Conservation (phyloP, 2,329 filamentous ascomycete species). For the Tolypocladium pustulatum region DNA sequence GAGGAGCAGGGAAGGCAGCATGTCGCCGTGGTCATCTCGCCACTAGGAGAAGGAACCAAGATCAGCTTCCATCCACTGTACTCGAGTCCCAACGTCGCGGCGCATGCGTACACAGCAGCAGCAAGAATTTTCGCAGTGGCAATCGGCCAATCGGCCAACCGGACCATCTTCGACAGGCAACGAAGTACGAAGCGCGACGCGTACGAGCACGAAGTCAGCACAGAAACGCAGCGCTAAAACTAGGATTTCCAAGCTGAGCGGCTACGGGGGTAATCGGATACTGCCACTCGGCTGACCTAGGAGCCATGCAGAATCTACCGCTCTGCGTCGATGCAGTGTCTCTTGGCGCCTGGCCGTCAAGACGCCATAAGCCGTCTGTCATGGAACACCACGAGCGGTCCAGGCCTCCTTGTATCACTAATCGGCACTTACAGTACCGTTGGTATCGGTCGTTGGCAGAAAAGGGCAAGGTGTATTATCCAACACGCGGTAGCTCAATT, state of each 20-base stretch:
- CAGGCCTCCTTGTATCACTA: not conserved
- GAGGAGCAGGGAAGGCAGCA: too few relatives aligned
- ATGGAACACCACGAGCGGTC: not conserved
- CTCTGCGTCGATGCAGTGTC: not conserved
- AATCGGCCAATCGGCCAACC: not conserved
- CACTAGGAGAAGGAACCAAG: too few relatives aligned
- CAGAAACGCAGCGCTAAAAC: not conserved
- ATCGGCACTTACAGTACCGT: not conserved
- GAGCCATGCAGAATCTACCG: not conserved
- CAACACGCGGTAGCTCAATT: not conserved
- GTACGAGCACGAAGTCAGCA: too few relatives aligned
- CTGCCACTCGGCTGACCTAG: too few relatives aligned
- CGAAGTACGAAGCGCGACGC: not conserved
- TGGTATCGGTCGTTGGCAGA: too few relatives aligned
- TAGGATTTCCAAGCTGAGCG: not conserved
- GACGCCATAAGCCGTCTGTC: not conserved
- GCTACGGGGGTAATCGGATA: too few relatives aligned
- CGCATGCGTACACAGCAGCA: too few relatives aligned
- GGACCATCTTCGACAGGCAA: not conserved
- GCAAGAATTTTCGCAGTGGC: not conserved
- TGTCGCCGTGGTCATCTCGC: too few relatives aligned
- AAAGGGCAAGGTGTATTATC: not conserved
- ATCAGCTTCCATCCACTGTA: too few relatives aligned
- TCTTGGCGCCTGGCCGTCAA: not conserved
- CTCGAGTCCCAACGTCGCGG: too few relatives aligned